Base-by-base conservation (phyloP, 805 yeast species). In the Pichia ethanolica region DNA sequence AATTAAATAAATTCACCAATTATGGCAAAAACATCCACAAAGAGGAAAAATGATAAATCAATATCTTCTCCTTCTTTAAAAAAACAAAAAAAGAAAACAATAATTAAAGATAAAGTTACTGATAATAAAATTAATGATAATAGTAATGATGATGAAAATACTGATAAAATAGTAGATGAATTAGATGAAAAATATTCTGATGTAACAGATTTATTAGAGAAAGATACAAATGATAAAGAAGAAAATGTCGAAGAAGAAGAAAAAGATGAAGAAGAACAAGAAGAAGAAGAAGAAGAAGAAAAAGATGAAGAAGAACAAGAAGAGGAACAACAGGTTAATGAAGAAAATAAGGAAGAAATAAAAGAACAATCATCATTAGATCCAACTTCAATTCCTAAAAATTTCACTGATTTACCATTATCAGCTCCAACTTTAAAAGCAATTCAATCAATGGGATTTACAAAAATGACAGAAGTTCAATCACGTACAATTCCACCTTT, bases 401-500 rank as follows among this genome's bases (percentile, higher is more conserved):
- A 59, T 27, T 78, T 78, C 58, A 49, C 71, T 0, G 82, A 76
- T 44, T 71, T 86, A 48, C 79, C 83, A 11, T 74, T 93, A 40
- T 88, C 97, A 4, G 84, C 75, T 51, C 91, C 89, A 48, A 90
- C 98, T 3, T 64, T 82, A 62, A 80, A 82, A 61, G 91, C 96
- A 26, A 82, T 93, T 56, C 73, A 74, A 38, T 83, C 81, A 35
- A 87, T 93, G 97, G 97, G 97, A 1, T 93, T 93, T 71, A 74
- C 79, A 12, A 83, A 72, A 46, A 88, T 93, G 97, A 95, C 99
- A 1, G 81, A 83, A 55, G 98, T 93, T 9, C 99, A 93, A 70
- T 84, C 95, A 30, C 82, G 91, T 69, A 89, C 99, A 11, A 93
- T 93, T 49, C 98, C 99, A 7, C 98, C 99, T 10, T 74, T 93